These are phyloP conservation scores for Prunus armeniaca DNA, from an alignment of 306 rosid genomes.

Conservation along the genomic window DNA sequence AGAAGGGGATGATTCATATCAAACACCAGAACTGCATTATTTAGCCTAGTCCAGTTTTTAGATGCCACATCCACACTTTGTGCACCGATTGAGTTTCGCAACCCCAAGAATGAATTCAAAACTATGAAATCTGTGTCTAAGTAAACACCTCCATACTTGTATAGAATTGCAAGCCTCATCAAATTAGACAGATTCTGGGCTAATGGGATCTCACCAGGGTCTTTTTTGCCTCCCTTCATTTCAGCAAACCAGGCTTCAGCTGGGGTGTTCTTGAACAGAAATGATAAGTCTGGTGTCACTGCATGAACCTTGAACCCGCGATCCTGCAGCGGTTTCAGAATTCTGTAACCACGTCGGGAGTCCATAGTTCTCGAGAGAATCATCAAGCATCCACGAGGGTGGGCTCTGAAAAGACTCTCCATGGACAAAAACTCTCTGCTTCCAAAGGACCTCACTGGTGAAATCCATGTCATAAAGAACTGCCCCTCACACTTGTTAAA, in stretches of 20 bases:
- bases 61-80: slow-evolving; percentile 47
- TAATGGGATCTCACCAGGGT: slow-evolving; percentile 81
- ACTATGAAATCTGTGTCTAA: slow-evolving; percentile 70
- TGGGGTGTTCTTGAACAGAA: slow-evolving; percentile 54
- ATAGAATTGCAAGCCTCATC: slow-evolving; percentile 57
- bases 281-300: slow-evolving; percentile 60
- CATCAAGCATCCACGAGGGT: slow-evolving; percentile 63
- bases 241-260: slow-evolving; percentile 60
- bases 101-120: slow-evolving; percentile 40
- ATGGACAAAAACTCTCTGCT: slow-evolving; percentile 44
- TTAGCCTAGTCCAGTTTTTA: slow-evolving; percentile 67
- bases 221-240: slow-evolving; percentile 55
- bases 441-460: slow-evolving; percentile 41
- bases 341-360: slow-evolving; percentile 35
- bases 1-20: slow-evolving; percentile 80
- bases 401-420: slow-evolving; percentile 60
- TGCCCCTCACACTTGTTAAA: slow-evolving; percentile 45
- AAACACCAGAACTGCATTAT: slow-evolving; percentile 74
- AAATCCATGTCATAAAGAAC: slow-evolving; percentile 74
- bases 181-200: slow-evolving; percentile 75
- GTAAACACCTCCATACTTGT: slow-evolving; percentile 76
- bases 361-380: slow-evolving; percentile 69
- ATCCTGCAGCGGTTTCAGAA: slow-evolving; percentile 62
- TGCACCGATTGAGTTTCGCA: slow-evolving; percentile 74
- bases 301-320: slow-evolving; percentile 54